phyloP scores from a whole-genome alignment of 2,329 filamentous ascomycete species.

The Beauveria sp. region DNA sequence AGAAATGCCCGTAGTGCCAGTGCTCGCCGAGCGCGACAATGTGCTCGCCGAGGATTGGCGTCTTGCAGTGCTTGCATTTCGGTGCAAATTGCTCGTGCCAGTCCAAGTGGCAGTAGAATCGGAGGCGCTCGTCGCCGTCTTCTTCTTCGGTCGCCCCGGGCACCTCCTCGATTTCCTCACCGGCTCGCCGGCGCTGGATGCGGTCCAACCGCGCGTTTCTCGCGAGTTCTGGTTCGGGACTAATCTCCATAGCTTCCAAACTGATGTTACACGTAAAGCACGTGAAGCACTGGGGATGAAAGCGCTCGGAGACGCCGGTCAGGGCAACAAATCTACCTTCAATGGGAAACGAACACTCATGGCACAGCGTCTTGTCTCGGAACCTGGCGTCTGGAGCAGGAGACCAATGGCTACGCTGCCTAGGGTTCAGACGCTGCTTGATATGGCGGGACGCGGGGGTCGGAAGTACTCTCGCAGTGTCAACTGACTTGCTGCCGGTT shows the following conservation, averaged over 20 bases:
- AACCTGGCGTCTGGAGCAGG: constrained; percentile 39
- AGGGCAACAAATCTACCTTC: constrained; percentile 85
- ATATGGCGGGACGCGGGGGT: constrained; percentile 31
- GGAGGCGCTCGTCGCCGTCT: constrained; percentile 63
- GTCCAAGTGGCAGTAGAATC: constrained; percentile 98
- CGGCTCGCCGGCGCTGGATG: constrained; percentile 54
- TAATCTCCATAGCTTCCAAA: constrained; percentile 93
- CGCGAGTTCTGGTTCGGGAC: constrained; percentile 73
- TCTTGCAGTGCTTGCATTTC: constrained; percentile 91
- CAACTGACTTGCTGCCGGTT: constrained; percentile 32
- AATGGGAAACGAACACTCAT: constrained; percentile 76
- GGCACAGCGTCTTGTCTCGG: constrained; percentile 65
- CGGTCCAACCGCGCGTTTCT: constrained; percentile 65
- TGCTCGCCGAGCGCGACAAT: constrained; percentile 89
- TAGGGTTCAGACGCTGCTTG: constrained; percentile 29
- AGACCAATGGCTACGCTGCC: constrained; percentile 50
- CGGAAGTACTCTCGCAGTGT: constrained; percentile 36
- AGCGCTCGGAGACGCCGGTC: constrained; percentile 62
- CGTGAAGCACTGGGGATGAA: constrained; percentile 88
- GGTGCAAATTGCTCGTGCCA: constrained; percentile 94
- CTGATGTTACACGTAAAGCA: constrained; percentile 82
- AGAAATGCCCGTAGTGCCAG: constrained; percentile 97
- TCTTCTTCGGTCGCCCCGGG: constrained; percentile 58
- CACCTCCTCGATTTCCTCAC: constrained; percentile 53
- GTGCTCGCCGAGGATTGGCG: constrained; percentile 91